Base-by-base conservation (phyloP, 257 asterid species). In the Apocynum venetum region DNA sequence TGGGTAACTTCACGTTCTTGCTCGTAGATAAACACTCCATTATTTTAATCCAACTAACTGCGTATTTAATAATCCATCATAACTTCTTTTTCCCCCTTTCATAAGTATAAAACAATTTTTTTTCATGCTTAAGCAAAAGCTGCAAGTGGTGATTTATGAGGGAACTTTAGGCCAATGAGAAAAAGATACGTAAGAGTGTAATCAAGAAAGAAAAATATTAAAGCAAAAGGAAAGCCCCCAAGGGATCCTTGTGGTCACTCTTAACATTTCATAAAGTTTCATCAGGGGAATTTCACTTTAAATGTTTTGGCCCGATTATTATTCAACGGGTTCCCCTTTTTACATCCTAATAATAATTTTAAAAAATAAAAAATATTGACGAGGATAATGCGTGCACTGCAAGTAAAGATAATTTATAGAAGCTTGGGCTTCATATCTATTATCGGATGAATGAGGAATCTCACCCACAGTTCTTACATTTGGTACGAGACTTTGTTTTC, bases 311-410 rank as follows among this genome's bases (percentile, higher is more conserved):
- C 43, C 43, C 9, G 56, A 53, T 25, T 53, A 53, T 13, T 53
- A 20, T 77, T 77, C 80, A 77, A 43, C 48, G 68, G 55, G 48
- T 56, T 11, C 48, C 49, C 57, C 53, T 77, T 59, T 35, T 6
- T 10, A 4, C 19, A 3, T 52, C 19, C 13, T 0, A 6, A 6
- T 46, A 4, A 46, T 46, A 46, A 46, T 11, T 49, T 11, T 11
- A 44, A 44, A 44, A 44, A 44, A 44, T 44, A 44, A 6, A 35
- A 51, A 9, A 72, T 14, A 31, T 15, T 38, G 66, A 51, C 17
- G 17, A 2, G 52, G 73, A 40, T 49, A 64, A 74, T 74, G 79
- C 82, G 82, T 79, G 79, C 75, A 53, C 41, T 55, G 44, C 79
- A 79, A 79, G 82, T 57, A 70, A 78, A 52, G 49, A n/a, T 25